phyloP scores from a whole-genome alignment of 2,329 filamentous ascomycete species.

The Pyrenochaeta sp. region DNA sequence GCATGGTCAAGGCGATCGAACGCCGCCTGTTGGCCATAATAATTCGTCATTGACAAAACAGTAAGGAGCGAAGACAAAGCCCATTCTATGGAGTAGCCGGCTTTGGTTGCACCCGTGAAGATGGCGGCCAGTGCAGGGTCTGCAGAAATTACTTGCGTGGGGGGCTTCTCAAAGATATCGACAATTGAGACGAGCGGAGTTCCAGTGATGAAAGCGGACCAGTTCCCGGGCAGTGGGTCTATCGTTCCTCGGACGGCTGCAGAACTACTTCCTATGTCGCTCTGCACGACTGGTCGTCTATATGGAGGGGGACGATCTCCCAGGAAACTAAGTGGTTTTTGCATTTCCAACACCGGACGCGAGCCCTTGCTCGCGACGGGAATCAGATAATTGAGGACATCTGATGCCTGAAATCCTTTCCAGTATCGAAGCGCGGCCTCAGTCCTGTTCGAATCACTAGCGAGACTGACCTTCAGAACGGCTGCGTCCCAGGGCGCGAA shows the following conservation, averaged over 20 bases:
- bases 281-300: conserved; percentile 9
- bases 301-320: conserved; percentile 4
- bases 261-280: conserved; percentile 7
- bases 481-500: conserved; percentile 17
- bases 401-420: conserved; percentile 1
- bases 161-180: background rate
- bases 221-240: conserved; percentile 7
- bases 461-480: conserved; percentile 4
- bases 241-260: conserved; percentile 1
- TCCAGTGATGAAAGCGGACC: conserved; percentile 9
- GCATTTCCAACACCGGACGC: conserved; percentile 7
- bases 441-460: conserved; percentile 6
- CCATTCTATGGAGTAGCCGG: conserved; percentile 7
- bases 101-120: conserved; percentile 5
- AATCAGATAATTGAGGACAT: conserved; percentile 1
- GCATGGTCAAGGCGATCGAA: conserved; percentile 11
- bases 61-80: conserved; percentile 20
- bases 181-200: background rate
- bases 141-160: conserved; percentile 4
- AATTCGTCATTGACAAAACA: conserved; percentile 14
- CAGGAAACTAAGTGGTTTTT: conserved; percentile 5
- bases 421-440: conserved; percentile 7
- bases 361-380: background rate
- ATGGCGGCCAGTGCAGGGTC: conserved; percentile 15
- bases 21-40: conserved; percentile 19